These are phyloP conservation scores for Graphiopsis chlorocephala DNA, from an alignment of 2,329 filamentous ascomycete species.

Conservation along the genomic window DNA sequence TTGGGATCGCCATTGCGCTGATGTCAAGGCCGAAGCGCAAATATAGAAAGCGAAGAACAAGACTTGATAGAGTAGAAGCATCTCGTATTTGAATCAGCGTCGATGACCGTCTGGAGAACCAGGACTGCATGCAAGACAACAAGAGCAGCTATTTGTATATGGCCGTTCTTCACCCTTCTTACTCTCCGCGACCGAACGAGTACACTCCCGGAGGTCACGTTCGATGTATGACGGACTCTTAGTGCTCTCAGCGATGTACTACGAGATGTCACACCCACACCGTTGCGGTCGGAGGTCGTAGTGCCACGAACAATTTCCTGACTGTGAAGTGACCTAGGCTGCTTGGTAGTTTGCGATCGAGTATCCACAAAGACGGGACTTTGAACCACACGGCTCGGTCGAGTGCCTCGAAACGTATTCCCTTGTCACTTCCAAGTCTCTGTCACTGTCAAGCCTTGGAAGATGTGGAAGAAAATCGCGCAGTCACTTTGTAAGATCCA, in stretches of 20 bases:
- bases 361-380: not conserved
- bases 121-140: not conserved
- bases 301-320: not conserved
- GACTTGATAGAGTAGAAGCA: not conserved
- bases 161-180: not conserved
- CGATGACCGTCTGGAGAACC: not conserved
- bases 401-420: constrained; percentile 1
- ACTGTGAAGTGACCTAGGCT: not conserved
- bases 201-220: not conserved
- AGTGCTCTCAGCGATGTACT: not conserved
- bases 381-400: constrained; percentile 5
- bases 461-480: constrained; percentile 6
- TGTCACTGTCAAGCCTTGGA: not conserved
- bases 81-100: not conserved
- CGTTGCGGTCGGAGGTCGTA: not conserved
- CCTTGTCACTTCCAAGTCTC: not conserved
- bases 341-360: not conserved
- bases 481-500: not conserved
- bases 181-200: not conserved
- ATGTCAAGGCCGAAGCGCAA: constrained; percentile 22
- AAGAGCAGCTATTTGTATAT: constrained; percentile 6
- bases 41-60: not conserved
- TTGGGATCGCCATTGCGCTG: constrained; percentile 37
- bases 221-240: not conserved
- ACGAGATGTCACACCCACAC: not conserved